A percentile compares a stretch with the other conserved stretches of the same genome.
phyloP scores from a whole-genome alignment of 2,329 filamentous ascomycete species.

The Trichoderma sp. region DNA sequence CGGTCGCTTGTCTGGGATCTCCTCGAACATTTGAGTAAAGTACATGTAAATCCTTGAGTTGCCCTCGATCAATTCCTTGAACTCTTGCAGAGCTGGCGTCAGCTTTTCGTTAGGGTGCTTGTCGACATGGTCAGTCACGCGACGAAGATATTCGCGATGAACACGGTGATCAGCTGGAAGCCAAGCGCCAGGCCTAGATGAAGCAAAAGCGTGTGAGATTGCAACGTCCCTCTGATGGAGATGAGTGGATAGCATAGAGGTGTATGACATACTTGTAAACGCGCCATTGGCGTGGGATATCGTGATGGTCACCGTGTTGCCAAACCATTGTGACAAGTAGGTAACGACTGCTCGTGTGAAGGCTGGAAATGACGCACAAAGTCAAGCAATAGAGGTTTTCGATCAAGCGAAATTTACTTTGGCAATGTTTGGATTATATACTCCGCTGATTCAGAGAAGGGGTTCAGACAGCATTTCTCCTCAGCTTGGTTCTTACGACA shows the following conservation, averaged over 20 bases:
- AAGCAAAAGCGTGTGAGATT: neutral
- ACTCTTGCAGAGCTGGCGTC: conserved; percentile 63
- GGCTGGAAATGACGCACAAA: neutral
- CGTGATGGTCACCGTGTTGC: conserved; percentile 53
- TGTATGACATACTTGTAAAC: conserved; percentile 47
- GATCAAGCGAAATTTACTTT: neutral
- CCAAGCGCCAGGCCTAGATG: conserved; percentile 58
- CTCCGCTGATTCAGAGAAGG: neutral
- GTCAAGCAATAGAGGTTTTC: neutral
- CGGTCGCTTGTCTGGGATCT: conserved; percentile 48
- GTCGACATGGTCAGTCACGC: conserved; percentile 58
- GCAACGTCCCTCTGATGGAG: neutral
- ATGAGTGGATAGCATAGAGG: neutral
- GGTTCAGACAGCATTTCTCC: neutral
- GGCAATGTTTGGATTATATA: neutral
- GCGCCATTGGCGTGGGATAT: conserved; percentile 53
- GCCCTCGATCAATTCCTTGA: conserved; percentile 66
- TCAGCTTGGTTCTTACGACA: neutral
- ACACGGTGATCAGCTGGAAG: conserved; percentile 64
- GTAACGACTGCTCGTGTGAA: too few relatives aligned
- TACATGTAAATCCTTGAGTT: conserved; percentile 68
- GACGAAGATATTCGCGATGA: conserved; percentile 64
- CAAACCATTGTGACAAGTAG: conserved; percentile 48
- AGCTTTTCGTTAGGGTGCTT: conserved; percentile 52
- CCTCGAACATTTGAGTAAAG: conserved; percentile 67